Conservation (phyloP, 192 early-diverging fungal species). For the Thamnidium elegans region DNA sequence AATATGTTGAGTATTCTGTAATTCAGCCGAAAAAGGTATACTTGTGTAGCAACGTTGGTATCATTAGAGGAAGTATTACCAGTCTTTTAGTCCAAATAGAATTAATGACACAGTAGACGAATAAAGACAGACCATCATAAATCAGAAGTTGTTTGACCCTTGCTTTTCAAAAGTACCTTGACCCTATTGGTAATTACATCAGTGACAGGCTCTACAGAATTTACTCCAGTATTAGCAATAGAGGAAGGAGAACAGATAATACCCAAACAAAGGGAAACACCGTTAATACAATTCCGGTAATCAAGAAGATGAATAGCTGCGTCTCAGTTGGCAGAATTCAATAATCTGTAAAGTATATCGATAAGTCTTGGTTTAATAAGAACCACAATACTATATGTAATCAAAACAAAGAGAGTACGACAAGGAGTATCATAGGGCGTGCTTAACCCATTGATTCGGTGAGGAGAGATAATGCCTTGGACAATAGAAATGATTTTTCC, state of each 20-base stretch:
- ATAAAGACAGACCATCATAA: background rate
- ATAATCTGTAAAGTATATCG: constrained; percentile 64
- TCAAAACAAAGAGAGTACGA: constrained; percentile 70
- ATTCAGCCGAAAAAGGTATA: background rate
- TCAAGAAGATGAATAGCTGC: background rate
- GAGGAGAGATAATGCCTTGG: constrained; percentile 41
- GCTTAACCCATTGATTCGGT: constrained; percentile 63
- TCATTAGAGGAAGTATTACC: background rate
- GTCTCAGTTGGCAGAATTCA: constrained; percentile 20
- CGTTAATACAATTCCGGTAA: background rate
- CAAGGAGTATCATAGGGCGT: constrained; percentile 53
- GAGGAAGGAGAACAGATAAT: background rate
- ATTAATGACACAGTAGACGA: background rate
- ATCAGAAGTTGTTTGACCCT: background rate
- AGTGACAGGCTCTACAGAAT: background rate
- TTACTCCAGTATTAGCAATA: too few species aligned
- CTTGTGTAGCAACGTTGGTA: background rate
- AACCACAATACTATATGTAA: constrained; percentile 67
- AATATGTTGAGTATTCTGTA: background rate
- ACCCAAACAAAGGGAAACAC: constrained; percentile 1
- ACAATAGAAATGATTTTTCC: constrained; percentile 87
- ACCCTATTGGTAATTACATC: background rate
- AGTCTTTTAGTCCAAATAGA: background rate
- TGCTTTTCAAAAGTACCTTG: background rate
- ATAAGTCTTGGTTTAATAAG: constrained; percentile 74